Evolutionary conservation across 108 stramenopile species (phyloP), one percentile per base, ranked within the genome.

Genomic region (Skeletonema marinoi): DNA sequence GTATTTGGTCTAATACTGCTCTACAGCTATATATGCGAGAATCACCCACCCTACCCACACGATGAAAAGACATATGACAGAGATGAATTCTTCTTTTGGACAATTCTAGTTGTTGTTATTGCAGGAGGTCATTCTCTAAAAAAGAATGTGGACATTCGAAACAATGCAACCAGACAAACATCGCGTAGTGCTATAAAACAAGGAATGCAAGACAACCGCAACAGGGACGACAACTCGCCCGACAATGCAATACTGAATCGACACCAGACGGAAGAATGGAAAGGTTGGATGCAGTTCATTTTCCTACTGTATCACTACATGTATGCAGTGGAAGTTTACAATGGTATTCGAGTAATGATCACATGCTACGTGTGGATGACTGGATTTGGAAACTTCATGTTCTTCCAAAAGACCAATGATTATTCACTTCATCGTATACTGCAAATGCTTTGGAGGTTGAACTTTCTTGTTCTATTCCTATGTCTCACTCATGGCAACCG

Each of bases 311-410:
- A 98, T 86, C 97, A 99, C 68, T 99, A 99, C 86, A 97, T 96
- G 82, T 90, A 95, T 65, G 98, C 97, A 3, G 94, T 85, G 73
- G 94, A 98, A 74, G 89, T 98, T 21, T 98, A 98, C 91, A 99
- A 98, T 72, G 60, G 89, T 13, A 93, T 98, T 75, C 96, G 98
- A 38, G 90, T 98, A 73, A 92, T 98, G 93, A 98, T 98, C 62
- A 98, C 98, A 17, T 97, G 93, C 77, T 99, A 98, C 85, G 97
- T 98, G 17, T 99, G 97, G 97, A 96, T 99, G 97, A 98, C 99
- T 10, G 98, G 98, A 17, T 98, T 98, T 84, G 98, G 97, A 33
- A 98, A 99, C 80, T 97, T 97, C 79, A 91, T 88, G 71, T 98
- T 97, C 87, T 97, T 96, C 74, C 96, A 97, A 74, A 85, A 95